Evolutionary conservation across 306 rosid species (phyloP).

Genomic region (Cicer arietinum): DNA sequence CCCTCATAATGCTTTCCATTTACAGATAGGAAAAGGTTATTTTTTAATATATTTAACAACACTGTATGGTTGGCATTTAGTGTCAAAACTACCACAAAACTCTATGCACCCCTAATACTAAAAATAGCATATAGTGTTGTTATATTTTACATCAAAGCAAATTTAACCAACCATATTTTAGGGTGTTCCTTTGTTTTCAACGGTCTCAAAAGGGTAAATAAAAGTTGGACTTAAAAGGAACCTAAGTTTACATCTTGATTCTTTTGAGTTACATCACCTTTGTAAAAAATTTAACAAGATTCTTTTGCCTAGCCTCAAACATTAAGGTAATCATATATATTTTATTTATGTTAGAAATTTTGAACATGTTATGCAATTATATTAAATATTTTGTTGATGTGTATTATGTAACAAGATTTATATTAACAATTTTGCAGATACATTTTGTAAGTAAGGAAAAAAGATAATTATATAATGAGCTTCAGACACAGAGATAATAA

Average conservation of each 20-base stretch:
- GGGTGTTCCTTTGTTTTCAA: conserved; percentile 41
- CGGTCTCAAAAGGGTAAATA: conserved; percentile 26
- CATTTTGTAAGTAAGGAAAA: conserved; percentile 8
- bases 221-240: conserved; percentile 46
- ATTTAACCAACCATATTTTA: conserved; percentile 53
- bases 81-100: conserved; percentile 41
- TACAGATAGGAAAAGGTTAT: conserved; percentile 25
- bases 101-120: conserved; percentile 36
- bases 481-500: conserved; percentile 44
- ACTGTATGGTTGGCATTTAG: conserved; percentile 46
- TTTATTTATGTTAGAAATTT: neutral
- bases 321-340: conserved; percentile 33
- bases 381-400: too few relatives aligned
- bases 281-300: neutral
- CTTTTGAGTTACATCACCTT: conserved; percentile 46
- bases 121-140: conserved; percentile 42
- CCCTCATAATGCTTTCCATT: conserved; percentile 10
- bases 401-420: neutral
- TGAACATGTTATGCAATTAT: neutral
- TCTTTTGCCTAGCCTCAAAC: conserved; percentile 38
- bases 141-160: conserved; percentile 23
- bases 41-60: conserved; percentile 18
- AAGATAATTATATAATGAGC: conserved; percentile 49
- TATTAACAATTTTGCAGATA: conserved; percentile 38
- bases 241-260: conserved; percentile 44